A percentile compares a stretch with the other conserved stretches of the same genome.
phyloP scores from a whole-genome alignment of 768 basidiomycete genomes.

The Xerocomus spinulosus region DNA sequence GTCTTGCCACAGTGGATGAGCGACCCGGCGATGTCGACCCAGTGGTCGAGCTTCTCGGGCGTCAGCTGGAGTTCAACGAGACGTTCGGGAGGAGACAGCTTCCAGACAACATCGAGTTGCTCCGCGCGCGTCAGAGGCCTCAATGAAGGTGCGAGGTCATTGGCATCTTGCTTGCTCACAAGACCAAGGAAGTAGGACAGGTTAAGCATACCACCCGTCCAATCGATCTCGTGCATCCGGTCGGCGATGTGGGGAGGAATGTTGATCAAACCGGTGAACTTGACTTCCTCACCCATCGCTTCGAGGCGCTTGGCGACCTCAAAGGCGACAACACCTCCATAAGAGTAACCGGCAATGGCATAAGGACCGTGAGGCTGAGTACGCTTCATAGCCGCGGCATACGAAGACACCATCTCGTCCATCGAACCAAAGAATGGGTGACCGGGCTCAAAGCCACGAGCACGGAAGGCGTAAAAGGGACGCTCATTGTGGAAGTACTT shows the following conservation, averaged over 20 bases:
- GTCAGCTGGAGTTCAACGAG: conserved; percentile 28
- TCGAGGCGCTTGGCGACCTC: conserved; percentile 41
- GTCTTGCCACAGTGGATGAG: conserved; percentile 30
- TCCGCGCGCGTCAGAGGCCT: conserved; percentile 21
- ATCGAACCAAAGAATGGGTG: conserved; percentile 35
- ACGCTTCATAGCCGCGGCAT: conserved; percentile 33
- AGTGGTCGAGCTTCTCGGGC: conserved; percentile 23
- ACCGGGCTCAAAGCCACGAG: conserved; percentile 39
- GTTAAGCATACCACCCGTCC: conserved; percentile 40
- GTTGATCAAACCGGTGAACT: conserved; percentile 40
- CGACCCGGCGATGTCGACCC: conserved; percentile 30
- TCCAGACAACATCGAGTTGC: conserved; percentile 28
- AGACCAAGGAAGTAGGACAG: conserved; percentile 40
- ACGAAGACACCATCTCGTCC: conserved; percentile 38
- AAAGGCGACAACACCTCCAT: conserved; percentile 42
- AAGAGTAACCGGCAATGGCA: conserved; percentile 41
- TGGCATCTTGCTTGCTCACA: conserved; percentile 25
- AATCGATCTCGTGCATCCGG: conserved; percentile 40
- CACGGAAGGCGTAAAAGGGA: conserved; percentile 44
- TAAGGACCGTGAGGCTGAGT: conserved; percentile 37
- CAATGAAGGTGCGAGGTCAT: conserved; percentile 22
- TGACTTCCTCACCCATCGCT: conserved; percentile 32
- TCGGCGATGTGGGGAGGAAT: conserved; percentile 40
- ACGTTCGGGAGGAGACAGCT: conserved; percentile 27
- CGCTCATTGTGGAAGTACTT: conserved; percentile 39